phyloP scores from a whole-genome alignment of 139 green algal genomes.

The Zygnema cylindricum region DNA sequence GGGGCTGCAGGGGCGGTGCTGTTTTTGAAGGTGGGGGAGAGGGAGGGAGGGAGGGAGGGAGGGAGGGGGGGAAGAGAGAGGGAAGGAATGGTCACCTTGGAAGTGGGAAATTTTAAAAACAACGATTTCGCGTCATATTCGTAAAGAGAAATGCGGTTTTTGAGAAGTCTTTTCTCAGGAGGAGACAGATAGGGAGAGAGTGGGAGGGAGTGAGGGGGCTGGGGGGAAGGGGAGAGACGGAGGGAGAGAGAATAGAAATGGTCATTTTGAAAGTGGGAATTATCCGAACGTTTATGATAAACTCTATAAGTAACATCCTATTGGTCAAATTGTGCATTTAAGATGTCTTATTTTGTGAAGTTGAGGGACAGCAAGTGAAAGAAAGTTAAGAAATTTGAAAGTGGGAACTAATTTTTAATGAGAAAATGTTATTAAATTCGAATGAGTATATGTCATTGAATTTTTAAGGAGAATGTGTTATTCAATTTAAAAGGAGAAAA shows the following conservation, averaged over 20 bases:
- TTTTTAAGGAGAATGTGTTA: too few species aligned
- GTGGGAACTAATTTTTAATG: too few species aligned
- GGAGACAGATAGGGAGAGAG: too few species aligned
- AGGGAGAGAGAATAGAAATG: not conserved
- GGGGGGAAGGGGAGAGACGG: not conserved
- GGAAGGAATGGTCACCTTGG: not conserved
- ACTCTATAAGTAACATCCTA: not conserved
- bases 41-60: not conserved
- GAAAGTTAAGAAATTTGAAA: not conserved
- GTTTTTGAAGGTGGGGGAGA: slow-evolving; percentile 41
- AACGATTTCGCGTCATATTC: not conserved
- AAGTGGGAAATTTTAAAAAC: not conserved
- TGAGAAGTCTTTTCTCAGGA: too few species aligned
- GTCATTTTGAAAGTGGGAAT: not conserved
- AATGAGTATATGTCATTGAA: too few species aligned
- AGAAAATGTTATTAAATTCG: too few species aligned
- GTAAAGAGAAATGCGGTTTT: not conserved
- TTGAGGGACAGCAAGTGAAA: too few species aligned
- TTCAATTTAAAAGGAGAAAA: too few species aligned
- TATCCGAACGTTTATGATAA: not conserved
- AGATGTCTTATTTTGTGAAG: too few species aligned
- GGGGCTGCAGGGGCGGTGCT: slow-evolving; percentile 20
- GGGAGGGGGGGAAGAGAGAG: slow-evolving; percentile 1
- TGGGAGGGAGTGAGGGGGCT: too few species aligned
- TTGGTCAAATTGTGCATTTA: too few species aligned